Evolutionary conservation across 139 green algal genomes (phyloP).

Genomic region (Chlorella sp.): DNA sequence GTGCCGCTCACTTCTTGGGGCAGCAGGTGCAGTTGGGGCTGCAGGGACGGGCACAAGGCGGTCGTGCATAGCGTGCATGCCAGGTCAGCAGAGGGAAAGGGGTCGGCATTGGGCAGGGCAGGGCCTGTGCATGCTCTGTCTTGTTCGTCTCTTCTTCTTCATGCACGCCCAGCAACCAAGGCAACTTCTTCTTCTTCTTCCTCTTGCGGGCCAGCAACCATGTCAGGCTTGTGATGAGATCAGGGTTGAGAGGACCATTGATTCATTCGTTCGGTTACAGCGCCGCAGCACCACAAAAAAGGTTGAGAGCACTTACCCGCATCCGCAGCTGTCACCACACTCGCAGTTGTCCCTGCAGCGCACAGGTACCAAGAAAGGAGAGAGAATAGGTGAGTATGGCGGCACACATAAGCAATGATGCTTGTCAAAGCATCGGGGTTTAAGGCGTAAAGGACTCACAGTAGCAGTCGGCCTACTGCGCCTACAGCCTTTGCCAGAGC

Average conservation of each 20-base stretch:
- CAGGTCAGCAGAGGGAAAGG: too few relatives aligned
- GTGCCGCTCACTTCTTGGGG: not conserved
- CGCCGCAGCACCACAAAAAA: too few relatives aligned
- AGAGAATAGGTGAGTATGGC: not conserved
- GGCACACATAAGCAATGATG: not conserved
- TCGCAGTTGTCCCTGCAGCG: constrained; percentile 15
- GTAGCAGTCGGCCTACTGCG: not conserved
- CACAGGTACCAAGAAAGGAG: not conserved
- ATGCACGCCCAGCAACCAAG: not conserved
- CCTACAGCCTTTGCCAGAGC: too few relatives aligned
- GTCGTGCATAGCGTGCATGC: not conserved
- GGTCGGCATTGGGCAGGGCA: too few relatives aligned
- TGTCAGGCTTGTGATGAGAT: too few relatives aligned
- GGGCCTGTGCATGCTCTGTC: not conserved
- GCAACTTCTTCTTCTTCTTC: too few relatives aligned
- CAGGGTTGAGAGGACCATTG: not conserved
- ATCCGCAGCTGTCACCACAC: constrained; percentile 8
- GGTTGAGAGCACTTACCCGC: not conserved
- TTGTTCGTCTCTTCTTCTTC: too few relatives aligned
- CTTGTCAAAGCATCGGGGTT: not conserved
- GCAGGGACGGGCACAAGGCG: not conserved
- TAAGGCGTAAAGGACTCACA: not conserved
- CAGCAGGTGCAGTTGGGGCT: constrained; percentile 5
- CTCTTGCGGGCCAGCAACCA: too few relatives aligned
- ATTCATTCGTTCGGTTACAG: too few relatives aligned